These are phyloP conservation scores for Daldinia loculata DNA, from an alignment of 495 filamentous ascomycete species.

Conservation along the genomic window DNA sequence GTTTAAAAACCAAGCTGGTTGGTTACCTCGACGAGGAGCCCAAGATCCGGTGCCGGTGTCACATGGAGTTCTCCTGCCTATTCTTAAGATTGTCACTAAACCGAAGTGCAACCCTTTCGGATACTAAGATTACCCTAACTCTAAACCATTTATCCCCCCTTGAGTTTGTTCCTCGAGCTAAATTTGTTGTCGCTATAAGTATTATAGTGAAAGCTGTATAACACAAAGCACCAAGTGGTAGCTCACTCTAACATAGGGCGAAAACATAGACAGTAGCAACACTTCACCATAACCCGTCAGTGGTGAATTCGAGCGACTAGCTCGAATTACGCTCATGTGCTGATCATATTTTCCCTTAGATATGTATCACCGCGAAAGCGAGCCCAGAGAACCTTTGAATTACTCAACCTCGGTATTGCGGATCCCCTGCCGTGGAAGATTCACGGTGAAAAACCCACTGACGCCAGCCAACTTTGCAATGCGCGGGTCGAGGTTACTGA, in stretches of 20 bases:
- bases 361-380: conserved; percentile 90
- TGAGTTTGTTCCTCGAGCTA: not conserved
- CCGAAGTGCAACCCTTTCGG: not conserved
- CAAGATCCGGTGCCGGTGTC: not conserved
- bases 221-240: not conserved
- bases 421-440: conserved; percentile 57
- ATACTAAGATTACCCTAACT: not conserved
- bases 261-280: not conserved
- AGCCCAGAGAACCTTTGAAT: conserved; percentile 85
- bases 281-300: not conserved
- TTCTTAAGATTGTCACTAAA: not conserved
- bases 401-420: conserved; percentile 69
- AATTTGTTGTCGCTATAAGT: not conserved
- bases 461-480: conserved; percentile 48
- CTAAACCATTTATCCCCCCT: not conserved
- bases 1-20: not conserved
- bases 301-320: not conserved
- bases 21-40: not conserved
- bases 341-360: conserved; percentile 42
- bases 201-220: not conserved
- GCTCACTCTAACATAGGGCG: not conserved
- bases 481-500: conserved; percentile 73
- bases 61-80: not conserved
- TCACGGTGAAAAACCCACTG: conserved; percentile 48
- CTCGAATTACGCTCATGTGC: not conserved